phyloP scores from a whole-genome alignment of 495 filamentous ascomycete genomes.

The Darksidea phi region DNA sequence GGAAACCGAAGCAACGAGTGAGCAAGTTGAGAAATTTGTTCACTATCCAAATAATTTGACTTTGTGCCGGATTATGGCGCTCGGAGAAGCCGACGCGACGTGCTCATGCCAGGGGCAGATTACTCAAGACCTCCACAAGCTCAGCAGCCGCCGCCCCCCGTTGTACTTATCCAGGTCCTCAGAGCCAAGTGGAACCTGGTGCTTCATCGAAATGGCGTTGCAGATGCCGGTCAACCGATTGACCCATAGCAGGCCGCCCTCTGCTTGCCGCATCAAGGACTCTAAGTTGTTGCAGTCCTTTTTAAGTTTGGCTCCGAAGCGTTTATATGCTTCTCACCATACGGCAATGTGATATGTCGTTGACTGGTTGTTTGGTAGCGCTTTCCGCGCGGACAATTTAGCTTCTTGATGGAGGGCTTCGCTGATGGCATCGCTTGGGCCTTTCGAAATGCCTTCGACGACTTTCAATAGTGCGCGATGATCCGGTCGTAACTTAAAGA shows the following conservation, averaged over 20 bases:
- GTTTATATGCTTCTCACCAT: conserved; percentile 30
- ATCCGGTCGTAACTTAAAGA: conserved; percentile 24
- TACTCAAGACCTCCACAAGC: too few species aligned
- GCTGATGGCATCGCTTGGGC: conserved; percentile 23
- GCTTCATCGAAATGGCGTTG: conserved; percentile 44
- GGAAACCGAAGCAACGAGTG: too few species aligned
- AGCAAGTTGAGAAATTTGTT: too few species aligned
- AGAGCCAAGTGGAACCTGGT: conserved; percentile 42
- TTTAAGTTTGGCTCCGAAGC: conserved; percentile 29
- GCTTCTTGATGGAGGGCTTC: conserved; percentile 20
- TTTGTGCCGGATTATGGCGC: too few species aligned
- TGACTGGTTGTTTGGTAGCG: conserved; percentile 13
- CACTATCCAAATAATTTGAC: too few species aligned
- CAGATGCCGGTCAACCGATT: conserved; percentile 45
- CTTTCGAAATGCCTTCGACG: conserved; percentile 21
- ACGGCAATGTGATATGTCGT: conserved; percentile 17
- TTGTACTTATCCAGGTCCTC: conserved; percentile 44
- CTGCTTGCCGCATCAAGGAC: conserved; percentile 40
- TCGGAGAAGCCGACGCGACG: too few species aligned
- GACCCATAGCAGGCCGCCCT: conserved; percentile 39
- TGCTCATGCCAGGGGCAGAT: too few species aligned
- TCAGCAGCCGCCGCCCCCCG: conserved; percentile 35
- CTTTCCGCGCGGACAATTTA: conserved; percentile 15
- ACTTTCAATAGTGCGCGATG: conserved; percentile 26
- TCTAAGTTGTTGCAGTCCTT: conserved; percentile 37